Evolutionary conservation across 1,139 yeast genomes (phyloP), one percentile per base, ranked within the genome.

Genomic region (Debaryomyces subglobosus): DNA sequence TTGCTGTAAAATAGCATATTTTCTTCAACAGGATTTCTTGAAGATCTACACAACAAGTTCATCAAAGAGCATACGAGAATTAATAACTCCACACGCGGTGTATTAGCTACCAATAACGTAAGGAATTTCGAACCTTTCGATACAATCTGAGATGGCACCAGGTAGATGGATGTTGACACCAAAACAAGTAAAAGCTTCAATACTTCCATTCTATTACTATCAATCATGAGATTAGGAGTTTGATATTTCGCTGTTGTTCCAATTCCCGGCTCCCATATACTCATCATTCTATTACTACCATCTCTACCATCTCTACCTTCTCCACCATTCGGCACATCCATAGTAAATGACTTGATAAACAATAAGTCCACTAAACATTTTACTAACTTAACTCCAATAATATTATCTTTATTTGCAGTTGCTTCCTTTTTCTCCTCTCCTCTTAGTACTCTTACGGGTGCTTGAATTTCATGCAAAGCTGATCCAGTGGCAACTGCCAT

Each of bases 221-320:
- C 95, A 38, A 82, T 59, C 8, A 77, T 72, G 4, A 81, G 71
- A 46, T 77, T 71, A 0, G 86, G 81, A 1, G 71, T 59, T 7
- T 70, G 62, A 51, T 78, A 74, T 45, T 68, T 70, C 3, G 74
- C 69, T 10, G 66, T 54, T 2, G 63, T 63, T 0, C 91, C 95
- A 37, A 89, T 76, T 2, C 96, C 96, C 0, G 89, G 82, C 57
- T 88, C 95, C 96, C 96, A 89, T 2, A 85, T 50, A 23, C 54
- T 48, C 15, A 56, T 45, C 16, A 36, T 41, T 9, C 49, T 53
- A 32, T 49, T 53, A 7, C 16, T 39, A 32, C 21, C 35, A 4
- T n/a, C 2, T 43, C 40, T n/a, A n/a, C n/a, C n/a, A n/a, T n/a
- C n/a, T n/a, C 13, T 18, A 9, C n/a, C 13, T 12, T 33, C 36